Evolutionary conservation across 371 early-diverging fungal species (phyloP), one percentile per base, ranked within the genome.

Genomic region (Apophysomyces trapeziformis): DNA sequence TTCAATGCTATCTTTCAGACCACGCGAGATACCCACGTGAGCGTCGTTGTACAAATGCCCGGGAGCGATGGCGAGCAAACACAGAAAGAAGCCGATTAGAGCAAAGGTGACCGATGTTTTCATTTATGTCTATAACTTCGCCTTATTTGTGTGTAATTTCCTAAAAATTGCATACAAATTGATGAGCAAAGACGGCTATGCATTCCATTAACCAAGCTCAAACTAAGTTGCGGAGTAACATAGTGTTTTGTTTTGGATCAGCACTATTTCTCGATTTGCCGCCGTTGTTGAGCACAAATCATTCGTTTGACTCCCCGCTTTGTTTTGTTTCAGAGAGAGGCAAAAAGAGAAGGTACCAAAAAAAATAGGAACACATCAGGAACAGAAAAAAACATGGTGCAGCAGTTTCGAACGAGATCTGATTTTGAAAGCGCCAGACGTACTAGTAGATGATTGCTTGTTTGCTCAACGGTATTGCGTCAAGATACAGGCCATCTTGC

Each of bases 11-110:
- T 18, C 54, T 11, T 7, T 5, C 9, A 47, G 54, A 18, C 54
- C 54, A 50, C 54, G 54, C 54, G 54, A 50, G 54, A 41, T 13
- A 50, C 32, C 54, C 54, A 50, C 54, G 54, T 50, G 54, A 21
- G 54, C 32, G 21, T 8, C 54, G 54, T 50, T 50, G 54, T 50
- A 50, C 54, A 50, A 47, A 26, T 50, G 21, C 54, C 21, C 54
- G 9, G 21, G 21, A 50, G 54, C 21, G 21, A 21, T n/a, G n/a
- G 6, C 13, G 21, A 50, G 16, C 5, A 21, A 50, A 50, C 54
- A 26, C 54, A 16, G 54, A 32, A 50, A 18, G 7, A 7, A 9
- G 21, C 8, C 11, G 54, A 7, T 50, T 7, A 13, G 46, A 45
- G 46, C 16, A 13, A 12, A 5, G 0, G 16, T 45, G 46, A 45